Conservation (phyloP, 73 alveolate genomes). For the Paramecium sexaurelia region DNA sequence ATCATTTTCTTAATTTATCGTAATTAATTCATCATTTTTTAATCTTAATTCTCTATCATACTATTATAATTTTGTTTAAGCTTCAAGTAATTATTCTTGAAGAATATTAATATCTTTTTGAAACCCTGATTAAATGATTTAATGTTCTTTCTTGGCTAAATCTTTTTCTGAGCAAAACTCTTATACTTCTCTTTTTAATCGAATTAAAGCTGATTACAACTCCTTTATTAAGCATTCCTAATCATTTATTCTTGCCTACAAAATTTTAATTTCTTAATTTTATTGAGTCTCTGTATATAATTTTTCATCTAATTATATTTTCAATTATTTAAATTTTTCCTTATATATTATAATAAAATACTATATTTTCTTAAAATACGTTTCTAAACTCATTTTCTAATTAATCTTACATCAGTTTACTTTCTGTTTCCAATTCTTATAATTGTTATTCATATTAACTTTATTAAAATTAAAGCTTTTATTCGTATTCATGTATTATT, state of each 20-base stretch:
- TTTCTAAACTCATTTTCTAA: slow-evolving; percentile 62
- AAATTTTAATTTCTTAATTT: not conserved
- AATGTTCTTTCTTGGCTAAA: slow-evolving; percentile 36
- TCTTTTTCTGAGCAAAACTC: slow-evolving; percentile 54
- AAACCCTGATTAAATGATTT: not conserved
- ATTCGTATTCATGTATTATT: slow-evolving; percentile 23
- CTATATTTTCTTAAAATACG: slow-evolving; percentile 31
- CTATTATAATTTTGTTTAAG: not conserved
- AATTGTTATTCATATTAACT: slow-evolving; percentile 33
- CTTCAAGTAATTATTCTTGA: not conserved
- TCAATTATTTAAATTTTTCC: slow-evolving; percentile 54
- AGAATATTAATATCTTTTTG: not conserved
- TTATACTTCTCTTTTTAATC: slow-evolving; percentile 49
- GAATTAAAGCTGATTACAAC: slow-evolving; percentile 34
- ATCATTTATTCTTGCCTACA: not conserved
- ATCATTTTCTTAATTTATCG: not conserved
- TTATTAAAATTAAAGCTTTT: slow-evolving; percentile 31
- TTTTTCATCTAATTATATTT: slow-evolving; percentile 46
- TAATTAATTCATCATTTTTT: not conserved
- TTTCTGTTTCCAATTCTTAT: slow-evolving; percentile 51
- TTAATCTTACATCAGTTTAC: slow-evolving; percentile 44
- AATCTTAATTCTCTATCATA: slow-evolving; percentile 18
- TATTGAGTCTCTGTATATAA: not conserved
- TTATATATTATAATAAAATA: not conserved
- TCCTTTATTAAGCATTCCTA: slow-evolving; percentile 43